Evolutionary conservation across 2,329 filamentous ascomycete species (phyloP).

Genomic region (Fusarium temperatum): DNA sequence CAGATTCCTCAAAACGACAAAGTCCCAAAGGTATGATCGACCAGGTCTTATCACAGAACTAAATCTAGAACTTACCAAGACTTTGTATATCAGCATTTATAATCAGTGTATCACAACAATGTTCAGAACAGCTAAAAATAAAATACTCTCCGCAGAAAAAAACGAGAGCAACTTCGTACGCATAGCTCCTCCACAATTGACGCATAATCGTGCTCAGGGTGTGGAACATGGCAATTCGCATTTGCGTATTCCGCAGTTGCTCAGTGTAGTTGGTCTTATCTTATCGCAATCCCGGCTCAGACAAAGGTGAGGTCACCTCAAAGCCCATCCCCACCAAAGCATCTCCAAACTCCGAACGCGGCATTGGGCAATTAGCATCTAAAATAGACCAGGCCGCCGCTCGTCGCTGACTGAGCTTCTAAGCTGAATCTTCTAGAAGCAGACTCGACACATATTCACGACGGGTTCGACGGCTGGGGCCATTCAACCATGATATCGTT

Average conservation of each 20-base stretch:
- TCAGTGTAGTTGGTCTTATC: slow-evolving; percentile 23
- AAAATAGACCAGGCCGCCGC: slow-evolving; percentile 7
- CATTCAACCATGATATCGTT: slow-evolving; percentile 22
- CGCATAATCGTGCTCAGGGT: slow-evolving; percentile 13
- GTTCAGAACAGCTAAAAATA: neutral
- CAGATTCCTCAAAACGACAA: neutral
- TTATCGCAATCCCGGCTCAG: slow-evolving; percentile 24
- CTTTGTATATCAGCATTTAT: neutral
- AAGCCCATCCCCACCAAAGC: slow-evolving; percentile 38
- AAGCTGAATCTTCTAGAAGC: slow-evolving; percentile 44
- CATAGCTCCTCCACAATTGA: neutral
- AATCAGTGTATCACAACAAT: neutral
- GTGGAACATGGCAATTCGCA: slow-evolving; percentile 7
- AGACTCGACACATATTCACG: neutral
- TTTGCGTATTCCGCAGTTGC: slow-evolving; percentile 26
- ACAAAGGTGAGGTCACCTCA: slow-evolving; percentile 33
- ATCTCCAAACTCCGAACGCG: slow-evolving; percentile 30
- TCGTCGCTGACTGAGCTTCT: slow-evolving; percentile 39
- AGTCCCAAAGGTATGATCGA: no score
- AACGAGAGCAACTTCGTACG: neutral
- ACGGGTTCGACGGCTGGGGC: neutral
- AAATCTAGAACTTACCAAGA: neutral
- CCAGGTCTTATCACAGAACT: neutral
- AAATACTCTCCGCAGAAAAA: neutral
- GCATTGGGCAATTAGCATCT: slow-evolving; percentile 34